Evolutionary conservation across 495 filamentous ascomycete genomes (phyloP).

Genomic region (Darksidea phi): DNA sequence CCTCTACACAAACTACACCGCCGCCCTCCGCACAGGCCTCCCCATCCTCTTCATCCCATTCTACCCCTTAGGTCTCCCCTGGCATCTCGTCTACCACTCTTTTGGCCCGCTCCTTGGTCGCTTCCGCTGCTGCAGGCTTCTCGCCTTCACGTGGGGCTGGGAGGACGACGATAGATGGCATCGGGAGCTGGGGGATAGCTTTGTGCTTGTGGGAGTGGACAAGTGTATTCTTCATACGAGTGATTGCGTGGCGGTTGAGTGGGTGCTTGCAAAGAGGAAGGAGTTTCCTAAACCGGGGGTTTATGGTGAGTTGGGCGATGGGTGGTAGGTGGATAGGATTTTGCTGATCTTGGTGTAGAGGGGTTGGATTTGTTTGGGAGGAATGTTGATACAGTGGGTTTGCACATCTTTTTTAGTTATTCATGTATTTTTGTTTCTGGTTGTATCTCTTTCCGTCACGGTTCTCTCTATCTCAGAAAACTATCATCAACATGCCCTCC

Average conservation of each 20-base stretch:
- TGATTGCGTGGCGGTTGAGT: constrained; percentile 1
- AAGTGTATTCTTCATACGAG: constrained; percentile 1
- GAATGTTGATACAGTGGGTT: constrained; percentile 25
- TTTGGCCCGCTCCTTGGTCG: background rate
- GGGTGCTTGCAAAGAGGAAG: constrained; percentile 11
- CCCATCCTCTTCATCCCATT: constrained; percentile 8
- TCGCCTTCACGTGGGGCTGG: constrained; percentile 3
- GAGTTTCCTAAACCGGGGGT: constrained; percentile 18
- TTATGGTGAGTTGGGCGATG: constrained; percentile 12
- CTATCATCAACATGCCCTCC: background rate
- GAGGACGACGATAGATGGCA: background rate
- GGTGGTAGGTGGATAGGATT: background rate
- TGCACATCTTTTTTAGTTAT: background rate
- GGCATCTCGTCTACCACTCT: background rate
- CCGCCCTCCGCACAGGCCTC: constrained; percentile 9
- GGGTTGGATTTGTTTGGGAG: constrained; percentile 18
- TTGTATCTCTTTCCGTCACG: background rate
- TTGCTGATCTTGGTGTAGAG: constrained; percentile 13
- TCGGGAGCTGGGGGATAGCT: constrained; percentile 5
- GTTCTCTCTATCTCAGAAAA: background rate
- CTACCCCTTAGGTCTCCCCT: constrained; percentile 8
- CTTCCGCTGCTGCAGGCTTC: background rate
- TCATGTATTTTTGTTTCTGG: background rate
- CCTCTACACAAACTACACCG: constrained; percentile 11
- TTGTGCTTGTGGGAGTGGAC: background rate